phyloP scores from a whole-genome alignment of 306 rosid species.

The Macrotyloma uniflorum region DNA sequence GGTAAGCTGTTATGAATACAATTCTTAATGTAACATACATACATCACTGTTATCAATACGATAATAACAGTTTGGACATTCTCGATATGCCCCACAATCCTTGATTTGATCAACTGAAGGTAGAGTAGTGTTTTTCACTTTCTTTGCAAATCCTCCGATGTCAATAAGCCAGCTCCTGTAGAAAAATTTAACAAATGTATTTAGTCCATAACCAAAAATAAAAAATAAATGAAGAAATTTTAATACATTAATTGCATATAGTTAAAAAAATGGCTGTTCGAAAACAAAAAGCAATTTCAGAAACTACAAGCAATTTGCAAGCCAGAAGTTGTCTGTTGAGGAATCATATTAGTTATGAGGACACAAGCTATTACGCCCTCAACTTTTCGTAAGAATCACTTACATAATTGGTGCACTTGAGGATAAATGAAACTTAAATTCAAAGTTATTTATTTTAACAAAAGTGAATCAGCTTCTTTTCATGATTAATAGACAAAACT shows the following conservation, averaged over 20 bases:
- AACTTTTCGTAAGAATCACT: not conserved
- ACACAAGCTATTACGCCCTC: not conserved
- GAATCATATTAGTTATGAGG: not conserved
- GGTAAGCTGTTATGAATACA: not conserved
- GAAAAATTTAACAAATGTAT: constrained; percentile 36
- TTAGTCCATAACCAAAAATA: constrained; percentile 5
- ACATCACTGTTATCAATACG: constrained; percentile 80
- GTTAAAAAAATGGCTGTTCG: not conserved
- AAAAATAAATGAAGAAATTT: not conserved
- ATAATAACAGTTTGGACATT: constrained; percentile 78
- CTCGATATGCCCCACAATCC: constrained; percentile 77
- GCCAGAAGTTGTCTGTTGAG: not conserved
- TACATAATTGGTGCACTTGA: not conserved
- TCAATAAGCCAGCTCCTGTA: constrained; percentile 82
- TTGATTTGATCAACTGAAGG: constrained; percentile 59
- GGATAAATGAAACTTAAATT: constrained; percentile 14
- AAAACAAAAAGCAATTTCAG: not conserved
- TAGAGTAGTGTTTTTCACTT: constrained; percentile 61
- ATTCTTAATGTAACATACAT: constrained; percentile 60
- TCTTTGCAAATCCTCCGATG: constrained; percentile 77
- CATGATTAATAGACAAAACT: not conserved
- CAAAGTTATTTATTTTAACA: not conserved
- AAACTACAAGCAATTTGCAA: not conserved
- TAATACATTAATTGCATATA: not conserved
- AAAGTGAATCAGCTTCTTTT: not conserved